Percentiles rank a stretch among this genome's conserved stretches.
Conservation (phyloP, 2,329 filamentous ascomycete genomes). For the Purpureocillium takamizusanense region DNA sequence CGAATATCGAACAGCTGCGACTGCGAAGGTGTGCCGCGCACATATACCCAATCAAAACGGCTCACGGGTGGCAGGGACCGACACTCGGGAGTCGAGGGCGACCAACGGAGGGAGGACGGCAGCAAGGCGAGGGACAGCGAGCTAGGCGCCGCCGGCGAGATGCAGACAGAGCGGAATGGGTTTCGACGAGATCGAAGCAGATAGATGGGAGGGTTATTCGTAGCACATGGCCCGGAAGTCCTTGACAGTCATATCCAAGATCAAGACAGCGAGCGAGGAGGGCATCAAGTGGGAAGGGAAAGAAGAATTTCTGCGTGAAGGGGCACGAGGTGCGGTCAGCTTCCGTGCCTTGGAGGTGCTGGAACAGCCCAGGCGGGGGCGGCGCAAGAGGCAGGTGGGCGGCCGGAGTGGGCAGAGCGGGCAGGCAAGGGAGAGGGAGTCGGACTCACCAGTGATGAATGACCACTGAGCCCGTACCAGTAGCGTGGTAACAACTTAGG, state of each 20-base stretch:
- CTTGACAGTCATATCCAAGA: conserved; percentile 1
- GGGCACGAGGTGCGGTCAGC: conserved; percentile 4
- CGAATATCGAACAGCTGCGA: no score
- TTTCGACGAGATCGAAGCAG: neutral
- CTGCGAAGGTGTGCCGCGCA: neutral
- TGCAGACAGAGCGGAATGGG: no score
- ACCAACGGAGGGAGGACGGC: neutral
- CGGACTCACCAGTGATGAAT: no score
- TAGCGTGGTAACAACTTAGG: no score
- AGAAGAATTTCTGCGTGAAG: conserved; percentile 2
- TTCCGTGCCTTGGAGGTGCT: neutral
- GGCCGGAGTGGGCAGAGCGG: neutral
- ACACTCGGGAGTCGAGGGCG: no score
- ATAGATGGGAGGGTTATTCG: no score
- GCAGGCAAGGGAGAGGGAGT: neutral
- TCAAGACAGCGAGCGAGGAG: conserved; percentile 1
- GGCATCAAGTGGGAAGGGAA: conserved; percentile 2
- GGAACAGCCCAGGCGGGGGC: no score
- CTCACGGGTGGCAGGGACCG: neutral
- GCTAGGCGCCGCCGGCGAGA: neutral
- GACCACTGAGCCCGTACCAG: no score
- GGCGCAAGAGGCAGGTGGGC: no score
- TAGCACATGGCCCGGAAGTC: neutral
- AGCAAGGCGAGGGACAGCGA: neutral
- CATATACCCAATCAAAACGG: conserved; percentile 1